Evolutionary conservation across 208 protist genomes (phyloP), one percentile per base, ranked within the genome.

Genomic region (Trypanosoma lewisi): DNA sequence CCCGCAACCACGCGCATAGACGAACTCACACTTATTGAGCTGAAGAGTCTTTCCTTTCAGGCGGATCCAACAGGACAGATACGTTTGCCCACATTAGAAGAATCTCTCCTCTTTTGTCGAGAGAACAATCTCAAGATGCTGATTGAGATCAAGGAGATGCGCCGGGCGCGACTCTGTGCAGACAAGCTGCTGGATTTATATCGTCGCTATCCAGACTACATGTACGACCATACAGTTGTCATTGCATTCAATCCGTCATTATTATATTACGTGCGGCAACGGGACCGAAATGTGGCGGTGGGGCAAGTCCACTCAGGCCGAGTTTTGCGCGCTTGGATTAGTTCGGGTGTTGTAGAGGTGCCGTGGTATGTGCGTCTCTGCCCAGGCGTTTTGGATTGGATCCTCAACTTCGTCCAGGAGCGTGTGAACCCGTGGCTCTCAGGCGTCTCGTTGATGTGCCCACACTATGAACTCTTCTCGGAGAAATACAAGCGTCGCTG

Each of bases 211-310:
- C 79, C 84, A 19, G 83, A 91, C 34, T 92, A 91, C 62, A 89
- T 96, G 79, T 95, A 94, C 72, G 76, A 90, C 33, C 77, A 94
- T 28, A 83, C 91, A 14, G 90, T 80, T n/a, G 53, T 96, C n/a
- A 89, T 94, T 49, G 82, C 86, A 4, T 94, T 96, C 45, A 62
- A 84, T 55, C 85, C 88, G 7, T 49, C 48, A 6, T 53, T 81
- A 14, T 74, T 96, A 11, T 96, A 96, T 69, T 67, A 82, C 62
- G 75, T 86, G 11, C 80, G 91, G 12, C 61, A 75, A 60, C 70
- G 66, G 11, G 82, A 95, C 70, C 67, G 73, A 31, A 68, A 80
- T 17, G 70, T 96, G 30, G 91, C 89, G 4, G 78, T 89, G 8
- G 87, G 89, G 19, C 80, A 87, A 54, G 64, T 95, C 30, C 91